Evolutionary conservation across 1,139 yeast genomes (phyloP).

Genomic region (Geotrichum fermentans): DNA sequence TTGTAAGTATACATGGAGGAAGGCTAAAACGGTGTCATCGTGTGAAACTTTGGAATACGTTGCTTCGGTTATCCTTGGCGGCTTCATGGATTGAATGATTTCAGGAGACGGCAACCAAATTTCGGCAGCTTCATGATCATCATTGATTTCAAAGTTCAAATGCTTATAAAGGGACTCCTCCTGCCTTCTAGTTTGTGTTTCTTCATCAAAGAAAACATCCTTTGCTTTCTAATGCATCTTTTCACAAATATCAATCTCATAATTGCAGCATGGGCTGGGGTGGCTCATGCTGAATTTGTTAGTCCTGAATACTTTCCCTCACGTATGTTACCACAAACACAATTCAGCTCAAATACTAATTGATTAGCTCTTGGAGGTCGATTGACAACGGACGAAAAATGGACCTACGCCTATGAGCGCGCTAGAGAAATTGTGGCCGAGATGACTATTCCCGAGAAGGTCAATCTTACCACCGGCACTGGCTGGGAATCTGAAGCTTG

Average conservation of each 20-base stretch:
- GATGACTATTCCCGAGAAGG: conserved; percentile 56
- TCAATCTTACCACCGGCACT: conserved; percentile 58
- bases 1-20: too few relatives aligned
- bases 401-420: conserved; percentile 55
- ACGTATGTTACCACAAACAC: background rate
- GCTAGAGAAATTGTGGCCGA: conserved; percentile 51
- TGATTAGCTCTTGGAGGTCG: conserved; percentile 24
- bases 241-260: background rate
- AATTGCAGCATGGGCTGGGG: background rate
- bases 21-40: too few relatives aligned
- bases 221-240: background rate
- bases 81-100: background rate
- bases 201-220: background rate
- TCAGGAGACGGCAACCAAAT: too few relatives aligned
- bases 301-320: background rate
- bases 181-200: too few relatives aligned
- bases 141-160: too few relatives aligned
- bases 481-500: conserved; percentile 65
- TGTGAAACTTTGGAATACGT: too few relatives aligned
- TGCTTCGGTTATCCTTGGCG: too few relatives aligned
- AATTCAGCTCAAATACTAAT: too few relatives aligned
- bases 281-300: background rate
- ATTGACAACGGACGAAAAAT: conserved; percentile 36
- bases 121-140: too few relatives aligned
- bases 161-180: too few relatives aligned